These are phyloP conservation scores for Colletotrichum tanaceti DNA, from an alignment of 2,329 filamentous ascomycete species.

Conservation along the genomic window DNA sequence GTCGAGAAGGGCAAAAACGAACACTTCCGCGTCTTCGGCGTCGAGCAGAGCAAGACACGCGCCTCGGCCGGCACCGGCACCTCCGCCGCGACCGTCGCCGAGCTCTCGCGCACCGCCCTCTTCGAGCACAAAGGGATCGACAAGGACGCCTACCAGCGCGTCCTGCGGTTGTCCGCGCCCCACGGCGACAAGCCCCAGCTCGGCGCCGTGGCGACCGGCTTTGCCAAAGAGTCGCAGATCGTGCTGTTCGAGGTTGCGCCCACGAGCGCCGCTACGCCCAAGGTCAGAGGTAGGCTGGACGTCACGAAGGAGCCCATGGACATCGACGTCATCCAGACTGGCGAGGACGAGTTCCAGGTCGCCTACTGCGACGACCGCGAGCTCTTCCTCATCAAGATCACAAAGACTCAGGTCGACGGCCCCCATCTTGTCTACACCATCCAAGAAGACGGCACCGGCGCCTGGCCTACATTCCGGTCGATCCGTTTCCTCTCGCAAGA, in stretches of 20 bases:
- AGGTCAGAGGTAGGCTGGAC: slow-evolving; percentile 61
- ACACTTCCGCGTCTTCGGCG: slow-evolving; percentile 82
- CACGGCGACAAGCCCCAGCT: slow-evolving; percentile 63
- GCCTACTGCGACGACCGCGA: slow-evolving; percentile 83
- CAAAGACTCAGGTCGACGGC: slow-evolving; percentile 56
- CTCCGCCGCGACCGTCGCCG: slow-evolving; percentile 56
- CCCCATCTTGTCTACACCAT: slow-evolving; percentile 68
- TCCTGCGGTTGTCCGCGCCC: slow-evolving; percentile 66
- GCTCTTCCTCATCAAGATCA: slow-evolving; percentile 72
- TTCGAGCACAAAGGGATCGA: slow-evolving; percentile 64
- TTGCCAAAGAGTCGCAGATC: slow-evolving; percentile 81
- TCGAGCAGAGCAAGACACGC: slow-evolving; percentile 58
- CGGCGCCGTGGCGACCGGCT: slow-evolving; percentile 81
- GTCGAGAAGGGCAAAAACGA: slow-evolving; percentile 82
- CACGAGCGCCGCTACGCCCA: slow-evolving; percentile 60
- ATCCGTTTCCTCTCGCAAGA: slow-evolving; percentile 69
- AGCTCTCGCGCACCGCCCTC: slow-evolving; percentile 64
- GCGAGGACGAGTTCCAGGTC: slow-evolving; percentile 73
- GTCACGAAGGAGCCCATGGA: slow-evolving; percentile 72
- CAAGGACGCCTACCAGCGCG: slow-evolving; percentile 67
- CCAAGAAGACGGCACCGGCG: slow-evolving; percentile 57
- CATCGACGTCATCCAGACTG: slow-evolving; percentile 74
- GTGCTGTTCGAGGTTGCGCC: slow-evolving; percentile 79
- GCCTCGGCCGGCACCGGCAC: slow-evolving; percentile 47
- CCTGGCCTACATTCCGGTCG: slow-evolving; percentile 65